Evolutionary conservation across 2,329 filamentous ascomycete species (phyloP), one percentile per base, ranked within the genome.

Genomic region (Byssochlamys sp.): DNA sequence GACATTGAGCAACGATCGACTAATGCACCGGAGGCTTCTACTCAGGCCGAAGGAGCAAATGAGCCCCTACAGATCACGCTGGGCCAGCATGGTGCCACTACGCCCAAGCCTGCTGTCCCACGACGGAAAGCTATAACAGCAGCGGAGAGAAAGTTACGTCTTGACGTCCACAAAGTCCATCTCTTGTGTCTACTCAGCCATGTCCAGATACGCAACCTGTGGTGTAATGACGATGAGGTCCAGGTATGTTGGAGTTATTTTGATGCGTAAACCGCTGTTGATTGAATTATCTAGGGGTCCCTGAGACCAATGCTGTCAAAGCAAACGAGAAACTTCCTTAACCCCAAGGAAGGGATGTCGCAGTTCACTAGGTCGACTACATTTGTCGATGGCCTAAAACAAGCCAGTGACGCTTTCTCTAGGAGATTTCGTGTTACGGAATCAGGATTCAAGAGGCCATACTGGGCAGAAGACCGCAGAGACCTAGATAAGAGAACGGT

Each of bases 121-220:
- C 75, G 77, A 61, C 75, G 81, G 55, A 83, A 80, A 60, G 78
- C 81, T 24, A 73, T 81, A 14, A 81, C 81, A 1, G 76, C 77
- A 5, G 76, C 78, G 0, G 85, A 87, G 61, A 84, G 80, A 61
- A 80, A 78, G 52, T 68, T 80, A 29, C 84, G 91, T 24, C 70
- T 94, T 29, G 82, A 90, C 55, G 80, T 91, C n/a, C 94, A 99
- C 72, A 95, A 92, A 72, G 78, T 85, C 60, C 91, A 99, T 73
- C 63, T 97, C 0, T 75, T 96, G 12, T 95, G 90, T 69, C 79
- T 99, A 1, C 73, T 99, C 14, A 84, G 85, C 9, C 90, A 97
- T 71, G 81, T 86, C 14, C 82, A 88, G 62, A 78, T 84, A 58
- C 84, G 91, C 57, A 99, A 97, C 68, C 78, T 82, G 56, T 96